Evolutionary conservation across 106 monocot species (phyloP).

Genomic region (Dendrobium chrysotoxum): DNA sequence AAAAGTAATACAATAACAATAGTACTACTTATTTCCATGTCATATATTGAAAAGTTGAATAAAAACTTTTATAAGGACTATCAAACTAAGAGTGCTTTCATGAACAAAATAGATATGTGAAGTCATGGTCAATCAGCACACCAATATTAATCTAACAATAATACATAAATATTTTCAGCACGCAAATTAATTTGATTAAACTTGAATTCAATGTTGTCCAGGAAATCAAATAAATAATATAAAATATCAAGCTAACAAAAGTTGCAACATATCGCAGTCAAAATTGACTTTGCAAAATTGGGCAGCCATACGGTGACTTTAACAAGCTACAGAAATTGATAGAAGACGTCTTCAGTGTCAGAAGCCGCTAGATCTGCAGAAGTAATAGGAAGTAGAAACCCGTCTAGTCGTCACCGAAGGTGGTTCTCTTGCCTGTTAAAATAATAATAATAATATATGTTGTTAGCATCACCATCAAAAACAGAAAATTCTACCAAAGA

Average conservation of each 20-base stretch:
- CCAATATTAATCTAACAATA: no score
- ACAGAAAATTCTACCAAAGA: not conserved
- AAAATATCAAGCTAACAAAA: not conserved
- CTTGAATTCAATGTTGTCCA: not conserved
- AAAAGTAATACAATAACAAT: no score
- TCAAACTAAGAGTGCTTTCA: no score
- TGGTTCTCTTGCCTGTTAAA: slow-evolving; percentile 20
- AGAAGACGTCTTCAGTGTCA: not conserved
- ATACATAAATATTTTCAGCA: not conserved
- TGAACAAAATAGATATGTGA: no score
- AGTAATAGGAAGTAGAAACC: not conserved
- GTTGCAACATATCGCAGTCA: slow-evolving; percentile 2
- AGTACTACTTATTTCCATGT: no score
- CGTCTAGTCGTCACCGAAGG: slow-evolving; percentile 12
- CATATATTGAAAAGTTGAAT: no score
- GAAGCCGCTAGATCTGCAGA: not conserved
- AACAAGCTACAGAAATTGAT: not conserved
- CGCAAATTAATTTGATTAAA: not conserved
- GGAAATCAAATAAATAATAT: not conserved
- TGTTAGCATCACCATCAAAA: not conserved
- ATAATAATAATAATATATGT: not conserved
- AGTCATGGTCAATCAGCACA: no score
- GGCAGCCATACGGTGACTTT: not conserved
- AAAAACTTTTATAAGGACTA: no score
- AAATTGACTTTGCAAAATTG: not conserved